Conservation (phyloP, 345 rosid genomes). For the Bruguiera parviflora region DNA sequence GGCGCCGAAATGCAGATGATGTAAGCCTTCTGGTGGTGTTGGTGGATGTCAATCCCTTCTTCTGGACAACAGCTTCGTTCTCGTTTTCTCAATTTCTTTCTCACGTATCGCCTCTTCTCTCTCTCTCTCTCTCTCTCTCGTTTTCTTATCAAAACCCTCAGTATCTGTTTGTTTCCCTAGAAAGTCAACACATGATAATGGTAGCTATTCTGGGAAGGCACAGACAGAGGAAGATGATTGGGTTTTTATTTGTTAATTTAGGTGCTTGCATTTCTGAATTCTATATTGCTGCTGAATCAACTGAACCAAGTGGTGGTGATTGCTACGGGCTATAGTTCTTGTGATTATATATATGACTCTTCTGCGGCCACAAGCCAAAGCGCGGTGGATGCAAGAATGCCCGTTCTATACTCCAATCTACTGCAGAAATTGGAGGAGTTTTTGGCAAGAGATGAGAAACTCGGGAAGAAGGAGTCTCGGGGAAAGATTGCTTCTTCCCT, state of each 20-base stretch:
- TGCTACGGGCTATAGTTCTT: conserved; percentile 78
- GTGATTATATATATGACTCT: conserved; percentile 76
- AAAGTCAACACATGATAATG: background rate
- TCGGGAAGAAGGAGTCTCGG: conserved; percentile 37
- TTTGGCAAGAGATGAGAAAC: conserved; percentile 58
- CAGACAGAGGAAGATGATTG: no score
- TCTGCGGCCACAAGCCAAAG: conserved; percentile 36
- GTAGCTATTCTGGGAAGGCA: no score
- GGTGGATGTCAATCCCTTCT: conserved; percentile 79
- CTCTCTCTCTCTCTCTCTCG: background rate
- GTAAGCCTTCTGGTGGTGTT: conserved; percentile 74
- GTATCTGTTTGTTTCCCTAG: background rate
- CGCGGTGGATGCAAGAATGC: conserved; percentile 49
- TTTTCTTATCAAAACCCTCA: conserved; percentile 11
- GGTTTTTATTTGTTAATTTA: conserved; percentile 13
- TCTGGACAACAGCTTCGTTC: conserved; percentile 67
- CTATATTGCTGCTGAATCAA: conserved; percentile 66
- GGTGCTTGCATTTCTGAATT: conserved; percentile 84
- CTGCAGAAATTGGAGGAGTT: conserved; percentile 68
- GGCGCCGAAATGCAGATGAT: conserved; percentile 52
- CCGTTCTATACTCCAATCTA: conserved; percentile 45
- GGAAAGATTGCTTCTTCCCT: conserved; percentile 56
- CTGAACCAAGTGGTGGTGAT: conserved; percentile 80
- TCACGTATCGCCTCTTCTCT: conserved; percentile 47
- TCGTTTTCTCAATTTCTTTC: conserved; percentile 73